These are phyloP conservation scores for Lathyrus aphaca DNA, from an alignment of 306 rosid species.

Conservation along the genomic window DNA sequence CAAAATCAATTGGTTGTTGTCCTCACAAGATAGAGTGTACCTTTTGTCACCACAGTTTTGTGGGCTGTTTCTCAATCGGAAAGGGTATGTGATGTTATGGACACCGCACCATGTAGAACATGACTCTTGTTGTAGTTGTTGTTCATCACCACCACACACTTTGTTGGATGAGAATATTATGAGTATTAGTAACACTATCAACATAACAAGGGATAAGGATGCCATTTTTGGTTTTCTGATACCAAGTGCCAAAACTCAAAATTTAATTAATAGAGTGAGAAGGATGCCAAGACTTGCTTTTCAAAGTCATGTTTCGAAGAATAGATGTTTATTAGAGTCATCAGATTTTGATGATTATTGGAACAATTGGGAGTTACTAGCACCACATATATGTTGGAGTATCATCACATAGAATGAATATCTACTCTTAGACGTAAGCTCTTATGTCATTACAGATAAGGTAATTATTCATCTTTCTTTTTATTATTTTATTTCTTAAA, in stretches of 20 bases:
- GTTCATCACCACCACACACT: background rate
- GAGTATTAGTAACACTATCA: background rate
- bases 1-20: conserved; percentile 6
- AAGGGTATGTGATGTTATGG: background rate
- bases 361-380: too few species aligned
- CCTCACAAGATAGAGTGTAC: background rate
- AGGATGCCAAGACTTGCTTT: too few species aligned
- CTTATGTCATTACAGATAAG: too few species aligned
- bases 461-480: too few species aligned
- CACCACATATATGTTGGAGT: too few species aligned
- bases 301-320: too few species aligned
- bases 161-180: background rate
- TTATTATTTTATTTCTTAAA: too few species aligned
- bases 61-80: background rate
- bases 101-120: background rate
- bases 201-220: background rate
- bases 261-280: too few species aligned
- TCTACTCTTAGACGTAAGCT: too few species aligned
- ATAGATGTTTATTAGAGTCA: too few species aligned
- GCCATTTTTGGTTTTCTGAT: background rate
- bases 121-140: background rate
- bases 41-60: background rate
- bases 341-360: too few species aligned
- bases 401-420: too few species aligned
- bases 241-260: background rate